Conservation (phyloP, 345 rosid genomes). For the Brassica incana region DNA sequence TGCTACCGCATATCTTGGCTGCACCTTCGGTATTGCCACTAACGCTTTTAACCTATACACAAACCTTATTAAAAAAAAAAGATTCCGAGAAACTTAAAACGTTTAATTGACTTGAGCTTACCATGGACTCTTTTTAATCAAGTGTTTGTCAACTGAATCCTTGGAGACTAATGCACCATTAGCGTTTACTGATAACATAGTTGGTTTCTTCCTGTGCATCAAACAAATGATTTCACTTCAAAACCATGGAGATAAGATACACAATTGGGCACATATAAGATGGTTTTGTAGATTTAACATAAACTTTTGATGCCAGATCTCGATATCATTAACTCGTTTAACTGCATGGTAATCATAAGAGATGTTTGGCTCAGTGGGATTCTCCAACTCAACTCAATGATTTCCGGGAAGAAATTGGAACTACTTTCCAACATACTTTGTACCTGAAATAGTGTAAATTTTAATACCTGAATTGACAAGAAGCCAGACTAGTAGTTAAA, state of each 20-base stretch:
- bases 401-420: not conserved
- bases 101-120: slow-evolving; percentile 9
- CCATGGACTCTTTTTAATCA: slow-evolving; percentile 61
- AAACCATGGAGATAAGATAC: not conserved
- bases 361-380: not conserved
- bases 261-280: not conserved
- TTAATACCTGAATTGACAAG: slow-evolving; percentile 76
- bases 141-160: slow-evolving; percentile 56
- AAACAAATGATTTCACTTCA: not conserved
- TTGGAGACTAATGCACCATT: slow-evolving; percentile 75
- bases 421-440: not conserved
- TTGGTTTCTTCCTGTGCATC: slow-evolving; percentile 70
- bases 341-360: not conserved
- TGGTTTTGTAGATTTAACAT: not conserved
- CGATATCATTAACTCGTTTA: not conserved
- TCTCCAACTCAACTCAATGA: not conserved
- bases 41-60: slow-evolving; percentile 79
- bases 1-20: slow-evolving; percentile 85
- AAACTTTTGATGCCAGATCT: not conserved
- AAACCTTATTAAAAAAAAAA: not conserved
- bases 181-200: slow-evolving; percentile 72
- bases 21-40: slow-evolving; percentile 93
- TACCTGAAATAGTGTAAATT: not conserved
- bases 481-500: slow-evolving; percentile 78
- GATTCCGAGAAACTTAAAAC: not conserved